Conservation (phyloP, 768 basidiomycete genomes). For the Kwoniella mangroviensis region DNA sequence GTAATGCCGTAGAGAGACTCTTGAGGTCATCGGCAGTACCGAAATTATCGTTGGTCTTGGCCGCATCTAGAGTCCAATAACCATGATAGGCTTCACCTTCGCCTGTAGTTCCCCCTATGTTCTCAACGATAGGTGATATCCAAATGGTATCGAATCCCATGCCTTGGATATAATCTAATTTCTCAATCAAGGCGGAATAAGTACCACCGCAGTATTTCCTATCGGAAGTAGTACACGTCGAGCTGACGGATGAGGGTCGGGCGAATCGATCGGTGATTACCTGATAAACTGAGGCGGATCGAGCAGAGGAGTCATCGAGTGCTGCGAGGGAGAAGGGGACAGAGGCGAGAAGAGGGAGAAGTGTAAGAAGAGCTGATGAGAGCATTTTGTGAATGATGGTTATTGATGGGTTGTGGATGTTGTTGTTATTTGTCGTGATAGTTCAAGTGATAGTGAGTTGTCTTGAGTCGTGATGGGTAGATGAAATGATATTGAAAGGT, state of each 20-base stretch:
- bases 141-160: conserved; percentile 84
- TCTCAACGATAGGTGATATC: conserved; percentile 81
- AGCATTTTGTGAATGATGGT: conserved; percentile 17
- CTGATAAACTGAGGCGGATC: conserved; percentile 81
- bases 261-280: conserved; percentile 78
- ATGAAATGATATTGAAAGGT: neutral
- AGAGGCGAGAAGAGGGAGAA: conserved; percentile 29
- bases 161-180: conserved; percentile 82
- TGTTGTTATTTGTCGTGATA: neutral
- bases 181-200: conserved; percentile 71
- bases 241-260: conserved; percentile 60
- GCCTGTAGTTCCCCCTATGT: conserved; percentile 67
- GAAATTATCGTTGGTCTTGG: conserved; percentile 69
- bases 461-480: neutral
- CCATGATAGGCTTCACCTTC: conserved; percentile 70
- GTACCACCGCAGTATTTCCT: conserved; percentile 78
- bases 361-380: conserved; percentile 17
- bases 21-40: conserved; percentile 76
- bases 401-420: neutral
- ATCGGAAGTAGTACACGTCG: conserved; percentile 30
- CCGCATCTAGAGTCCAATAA: conserved; percentile 67
- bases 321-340: conserved; percentile 32
- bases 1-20: conserved; percentile 68
- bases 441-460: conserved; percentile 4
- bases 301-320: conserved; percentile 66